These are phyloP conservation scores for Amanita brunnescens DNA, from an alignment of 768 basidiomycete genomes.

Conservation along the genomic window DNA sequence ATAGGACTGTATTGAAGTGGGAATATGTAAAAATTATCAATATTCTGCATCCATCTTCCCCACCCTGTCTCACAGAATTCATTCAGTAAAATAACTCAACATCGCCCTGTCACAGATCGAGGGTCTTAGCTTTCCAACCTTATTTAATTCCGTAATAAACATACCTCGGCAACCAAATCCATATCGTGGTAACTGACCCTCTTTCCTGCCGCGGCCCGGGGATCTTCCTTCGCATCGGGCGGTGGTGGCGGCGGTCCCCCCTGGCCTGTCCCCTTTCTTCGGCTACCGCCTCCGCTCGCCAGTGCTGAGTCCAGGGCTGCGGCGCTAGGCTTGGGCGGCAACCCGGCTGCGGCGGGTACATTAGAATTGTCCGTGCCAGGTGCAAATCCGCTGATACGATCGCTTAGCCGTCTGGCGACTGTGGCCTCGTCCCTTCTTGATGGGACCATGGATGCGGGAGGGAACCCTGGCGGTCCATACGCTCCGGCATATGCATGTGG, in stretches of 20 bases:
- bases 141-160: conserved; percentile 7
- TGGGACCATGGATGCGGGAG: conserved; percentile 29
- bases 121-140: conserved; percentile 3
- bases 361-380: conserved; percentile 33
- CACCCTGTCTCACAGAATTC: conserved; percentile 8
- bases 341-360: conserved; percentile 58
- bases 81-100: conserved; percentile 47
- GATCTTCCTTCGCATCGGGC: conserved; percentile 88
- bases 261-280: conserved; percentile 26
- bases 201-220: conserved; percentile 80
- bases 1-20: conserved; percentile 11
- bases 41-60: neutral
- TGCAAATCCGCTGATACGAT: conserved; percentile 74
- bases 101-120: conserved; percentile 37
- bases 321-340: conserved; percentile 71
- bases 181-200: conserved; percentile 94
- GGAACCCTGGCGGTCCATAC: conserved; percentile 27
- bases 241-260: conserved; percentile 62
- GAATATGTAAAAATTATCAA: conserved; percentile 10
- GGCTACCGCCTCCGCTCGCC: conserved; percentile 37
- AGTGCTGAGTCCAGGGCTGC: conserved; percentile 44
- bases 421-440: conserved; percentile 51
- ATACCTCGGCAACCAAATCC: conserved; percentile 81
- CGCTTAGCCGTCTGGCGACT: conserved; percentile 62
- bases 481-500: conserved; percentile 31